Conservation (phyloP, 2,329 filamentous ascomycete species). For the Trichoderma gracile region DNA sequence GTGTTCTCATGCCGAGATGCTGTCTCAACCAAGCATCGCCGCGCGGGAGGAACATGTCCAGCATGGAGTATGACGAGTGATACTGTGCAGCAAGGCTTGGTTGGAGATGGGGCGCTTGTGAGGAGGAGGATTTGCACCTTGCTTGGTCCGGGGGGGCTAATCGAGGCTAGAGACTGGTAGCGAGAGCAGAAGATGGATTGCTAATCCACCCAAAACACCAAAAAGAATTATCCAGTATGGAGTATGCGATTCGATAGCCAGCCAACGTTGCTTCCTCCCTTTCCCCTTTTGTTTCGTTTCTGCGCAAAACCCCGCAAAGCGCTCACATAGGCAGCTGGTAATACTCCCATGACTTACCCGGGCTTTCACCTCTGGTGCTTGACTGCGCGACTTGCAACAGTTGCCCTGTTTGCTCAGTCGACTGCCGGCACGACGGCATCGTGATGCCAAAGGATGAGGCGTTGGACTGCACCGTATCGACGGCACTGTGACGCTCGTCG, state of each 20-base stretch:
- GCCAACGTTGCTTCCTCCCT: neutral
- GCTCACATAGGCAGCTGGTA: neutral
- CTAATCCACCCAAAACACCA: constrained; percentile 9
- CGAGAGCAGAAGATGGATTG: neutral
- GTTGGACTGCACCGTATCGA: neutral
- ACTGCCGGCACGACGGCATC: neutral
- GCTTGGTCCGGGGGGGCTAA: neutral
- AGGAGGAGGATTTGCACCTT: constrained; percentile 17
- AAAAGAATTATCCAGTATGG: neutral
- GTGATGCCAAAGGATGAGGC: neutral
- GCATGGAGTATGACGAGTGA: neutral
- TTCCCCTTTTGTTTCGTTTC: neutral
- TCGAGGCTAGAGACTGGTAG: neutral
- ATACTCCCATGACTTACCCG: neutral
- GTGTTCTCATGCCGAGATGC: constrained; percentile 5
- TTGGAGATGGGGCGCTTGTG: constrained; percentile 1
- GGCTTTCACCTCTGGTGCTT: neutral
- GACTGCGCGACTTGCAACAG: neutral
- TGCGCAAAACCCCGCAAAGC: neutral
- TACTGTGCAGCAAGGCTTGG: neutral
- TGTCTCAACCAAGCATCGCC: neutral
- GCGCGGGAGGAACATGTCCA: too few relatives aligned
- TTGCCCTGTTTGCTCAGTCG: neutral
- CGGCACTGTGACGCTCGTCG: neutral
- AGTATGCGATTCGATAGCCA: neutral